phyloP scores from a whole-genome alignment of 371 early-diverging fungal species.

The Amoeboaphelidium protococcarum region DNA sequence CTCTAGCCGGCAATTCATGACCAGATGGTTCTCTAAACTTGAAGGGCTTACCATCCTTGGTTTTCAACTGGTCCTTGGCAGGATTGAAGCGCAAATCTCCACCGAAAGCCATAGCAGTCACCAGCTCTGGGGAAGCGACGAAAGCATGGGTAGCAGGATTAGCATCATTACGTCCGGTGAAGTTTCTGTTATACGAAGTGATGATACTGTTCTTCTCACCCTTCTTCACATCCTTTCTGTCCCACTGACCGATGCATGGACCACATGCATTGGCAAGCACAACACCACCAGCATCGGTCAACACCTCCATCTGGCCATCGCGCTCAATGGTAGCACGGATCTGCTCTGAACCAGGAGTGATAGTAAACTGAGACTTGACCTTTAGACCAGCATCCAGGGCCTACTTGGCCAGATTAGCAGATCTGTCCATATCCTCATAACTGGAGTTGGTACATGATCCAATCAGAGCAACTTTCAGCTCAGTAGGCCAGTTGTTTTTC shows the following conservation, averaged over 20 bases:
- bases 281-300: conserved; percentile 52
- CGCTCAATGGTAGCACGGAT: conserved; percentile 82
- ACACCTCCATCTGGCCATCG: conserved; percentile 58
- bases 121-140: conserved; percentile 77
- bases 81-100: conserved; percentile 79
- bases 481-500: conserved; percentile 63
- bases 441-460: conserved; percentile 88
- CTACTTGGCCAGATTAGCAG: conserved; percentile 56
- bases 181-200: conserved; percentile 91
- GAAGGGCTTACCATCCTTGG: conserved; percentile 25
- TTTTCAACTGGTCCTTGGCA: conserved; percentile 47
- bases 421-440: conserved; percentile 79
- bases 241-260: conserved; percentile 78
- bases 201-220: conserved; percentile 57
- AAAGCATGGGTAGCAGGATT: conserved; percentile 82
- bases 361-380: conserved; percentile 52
- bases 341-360: conserved; percentile 91
- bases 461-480: conserved; percentile 61
- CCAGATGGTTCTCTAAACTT: conserved; percentile 53
- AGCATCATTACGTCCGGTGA: conserved; percentile 80
- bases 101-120: conserved; percentile 70
- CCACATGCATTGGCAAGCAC: conserved; percentile 73
- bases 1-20: conserved; percentile 52
- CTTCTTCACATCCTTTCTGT: conserved; percentile 40
- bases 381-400: conserved; percentile 47